Percentiles rank a stretch among this genome's conserved stretches.
Evolutionary conservation across 148 eudicot species (phyloP).

Genomic region (Amaranthus cruentus): DNA sequence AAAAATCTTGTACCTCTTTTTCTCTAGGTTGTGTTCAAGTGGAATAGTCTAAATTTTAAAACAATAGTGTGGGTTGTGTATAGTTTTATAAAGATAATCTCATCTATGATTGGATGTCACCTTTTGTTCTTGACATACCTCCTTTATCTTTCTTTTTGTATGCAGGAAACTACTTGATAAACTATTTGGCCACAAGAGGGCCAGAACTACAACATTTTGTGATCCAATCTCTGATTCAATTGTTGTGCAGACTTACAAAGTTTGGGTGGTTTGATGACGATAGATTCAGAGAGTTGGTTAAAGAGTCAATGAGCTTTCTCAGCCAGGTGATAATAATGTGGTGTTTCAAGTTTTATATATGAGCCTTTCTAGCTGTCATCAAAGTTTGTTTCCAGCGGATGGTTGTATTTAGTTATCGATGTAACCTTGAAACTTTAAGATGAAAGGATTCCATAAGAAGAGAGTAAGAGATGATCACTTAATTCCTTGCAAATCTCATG

Average conservation of each 20-base stretch:
- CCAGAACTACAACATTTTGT: conserved; percentile 85
- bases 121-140: conserved; percentile 2
- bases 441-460: too few relatives aligned
- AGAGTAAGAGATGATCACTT: too few relatives aligned
- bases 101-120: not conserved
- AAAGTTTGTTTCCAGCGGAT: not conserved
- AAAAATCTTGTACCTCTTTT: not conserved
- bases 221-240: conserved; percentile 76
- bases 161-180: conserved; percentile 70
- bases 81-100: not conserved
- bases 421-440: too few relatives aligned
- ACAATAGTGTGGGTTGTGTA: not conserved
- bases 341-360: not conserved
- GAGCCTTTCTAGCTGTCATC: not conserved
- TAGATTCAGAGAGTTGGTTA: conserved; percentile 71
- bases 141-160: conserved; percentile 21
- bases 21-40: not conserved
- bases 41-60: not conserved
- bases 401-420: too few relatives aligned
- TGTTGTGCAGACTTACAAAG: conserved; percentile 76
- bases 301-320: conserved; percentile 73
- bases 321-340: conserved; percentile 54
- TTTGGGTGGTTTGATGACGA: conserved; percentile 95
- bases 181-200: conserved; percentile 89
- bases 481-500: too few relatives aligned